A percentile compares a stretch with the other conserved stretches of the same genome.
phyloP scores from a whole-genome alignment of 495 filamentous ascomycete species.

The Podospora tetraspora region DNA sequence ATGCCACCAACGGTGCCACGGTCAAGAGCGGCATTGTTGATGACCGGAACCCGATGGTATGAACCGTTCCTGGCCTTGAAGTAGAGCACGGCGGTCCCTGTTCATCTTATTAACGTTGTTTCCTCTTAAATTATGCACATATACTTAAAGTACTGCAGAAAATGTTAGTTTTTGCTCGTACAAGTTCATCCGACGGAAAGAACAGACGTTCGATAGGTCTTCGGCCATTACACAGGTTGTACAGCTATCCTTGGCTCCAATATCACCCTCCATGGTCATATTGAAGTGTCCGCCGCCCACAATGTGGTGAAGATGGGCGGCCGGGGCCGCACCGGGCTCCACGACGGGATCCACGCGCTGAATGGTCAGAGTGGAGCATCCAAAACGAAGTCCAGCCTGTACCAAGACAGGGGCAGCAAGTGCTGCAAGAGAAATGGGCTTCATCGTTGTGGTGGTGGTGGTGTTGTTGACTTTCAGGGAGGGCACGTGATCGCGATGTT shows the following conservation, averaged over 20 bases:
- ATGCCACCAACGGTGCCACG: constrained; percentile 37
- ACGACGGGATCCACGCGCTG: constrained; percentile 39
- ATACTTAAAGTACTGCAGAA: not conserved
- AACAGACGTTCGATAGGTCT: not conserved
- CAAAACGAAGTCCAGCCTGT: constrained; percentile 41
- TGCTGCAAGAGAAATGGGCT: constrained; percentile 30
- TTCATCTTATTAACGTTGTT: not conserved
- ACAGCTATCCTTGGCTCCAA: not conserved
- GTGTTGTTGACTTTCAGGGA: not conserved
- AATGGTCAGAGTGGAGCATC: constrained; percentile 36
- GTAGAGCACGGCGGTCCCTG: constrained; percentile 40
- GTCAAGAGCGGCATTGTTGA: constrained; percentile 35
- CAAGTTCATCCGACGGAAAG: no score
- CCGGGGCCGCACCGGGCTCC: constrained; percentile 29
- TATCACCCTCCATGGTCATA: not conserved
- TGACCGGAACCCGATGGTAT: constrained; percentile 36
- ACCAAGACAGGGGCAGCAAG: constrained; percentile 32
- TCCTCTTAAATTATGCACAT: no score
- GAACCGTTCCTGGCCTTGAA: constrained; percentile 42
- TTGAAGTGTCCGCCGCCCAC: constrained; percentile 25
- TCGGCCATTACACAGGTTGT: not conserved
- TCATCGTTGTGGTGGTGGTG: constrained; percentile 25
- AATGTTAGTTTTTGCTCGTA: not conserved
- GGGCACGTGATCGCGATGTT: not conserved
- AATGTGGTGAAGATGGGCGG: constrained; percentile 41